Evolutionary conservation across 2,329 filamentous ascomycete species (phyloP).

Genomic region (Diaporthe helianthi): DNA sequence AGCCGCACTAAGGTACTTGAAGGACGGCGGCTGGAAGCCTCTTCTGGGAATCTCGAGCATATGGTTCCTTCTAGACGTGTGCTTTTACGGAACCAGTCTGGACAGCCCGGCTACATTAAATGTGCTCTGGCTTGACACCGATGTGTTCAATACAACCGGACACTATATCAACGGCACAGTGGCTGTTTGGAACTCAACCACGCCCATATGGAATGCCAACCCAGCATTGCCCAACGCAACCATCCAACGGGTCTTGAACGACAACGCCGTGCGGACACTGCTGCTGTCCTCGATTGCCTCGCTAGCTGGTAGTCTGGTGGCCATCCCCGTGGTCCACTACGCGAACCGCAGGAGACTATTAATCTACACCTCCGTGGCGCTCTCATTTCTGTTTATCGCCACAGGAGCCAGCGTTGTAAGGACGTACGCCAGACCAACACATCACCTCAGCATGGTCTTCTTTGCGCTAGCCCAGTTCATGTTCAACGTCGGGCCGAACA

Average conservation of each 20-base stretch:
- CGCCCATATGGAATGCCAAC: constrained; percentile 34
- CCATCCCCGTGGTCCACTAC: constrained; percentile 35
- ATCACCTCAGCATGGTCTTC: constrained; percentile 32
- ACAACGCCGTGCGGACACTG: constrained; percentile 24
- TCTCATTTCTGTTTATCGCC: constrained; percentile 34
- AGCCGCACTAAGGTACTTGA: constrained; percentile 39
- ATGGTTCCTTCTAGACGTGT: constrained; percentile 63
- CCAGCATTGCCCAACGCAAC: constrained; percentile 35
- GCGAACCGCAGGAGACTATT: constrained; percentile 35
- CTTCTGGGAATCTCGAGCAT: constrained; percentile 52
- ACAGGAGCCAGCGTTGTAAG: constrained; percentile 37
- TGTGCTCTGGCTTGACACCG: constrained; percentile 15
- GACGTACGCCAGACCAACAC: constrained; percentile 30
- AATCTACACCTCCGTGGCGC: constrained; percentile 27
- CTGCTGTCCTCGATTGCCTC: constrained; percentile 35
- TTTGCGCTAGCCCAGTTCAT: constrained; percentile 40
- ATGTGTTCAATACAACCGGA: not conserved
- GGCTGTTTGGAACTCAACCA: constrained; percentile 38
- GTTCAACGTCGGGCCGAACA: constrained; percentile 43
- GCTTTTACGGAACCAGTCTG: constrained; percentile 61
- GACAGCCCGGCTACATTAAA: constrained; percentile 50
- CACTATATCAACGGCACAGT: constrained; percentile 39
- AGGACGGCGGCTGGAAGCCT: constrained; percentile 41
- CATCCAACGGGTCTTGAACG: constrained; percentile 33
- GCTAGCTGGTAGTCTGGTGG: constrained; percentile 34